These are phyloP conservation scores for Pueraria montana DNA, from an alignment of 306 rosid genomes.

Conservation along the genomic window DNA sequence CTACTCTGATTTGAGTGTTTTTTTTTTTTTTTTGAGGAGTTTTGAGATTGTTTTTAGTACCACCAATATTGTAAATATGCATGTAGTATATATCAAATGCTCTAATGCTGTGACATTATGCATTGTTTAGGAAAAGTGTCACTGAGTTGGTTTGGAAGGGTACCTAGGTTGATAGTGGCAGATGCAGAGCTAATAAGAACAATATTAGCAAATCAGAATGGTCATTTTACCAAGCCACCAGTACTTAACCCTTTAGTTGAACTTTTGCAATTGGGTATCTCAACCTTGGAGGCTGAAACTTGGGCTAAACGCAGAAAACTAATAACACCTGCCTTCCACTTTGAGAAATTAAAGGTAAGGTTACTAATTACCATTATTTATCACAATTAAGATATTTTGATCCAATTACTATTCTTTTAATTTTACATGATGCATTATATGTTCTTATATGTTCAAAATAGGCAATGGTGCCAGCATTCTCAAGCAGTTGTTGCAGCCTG, in stretches of 20 bases:
- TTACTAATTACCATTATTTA: not conserved
- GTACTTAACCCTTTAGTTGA: slow-evolving; percentile 47
- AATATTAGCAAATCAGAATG: slow-evolving; percentile 46
- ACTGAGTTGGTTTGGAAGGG: slow-evolving; percentile 49
- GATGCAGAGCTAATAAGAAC: slow-evolving; percentile 47
- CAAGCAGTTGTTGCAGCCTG: slow-evolving; percentile 46
- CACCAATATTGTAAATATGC: not conserved
- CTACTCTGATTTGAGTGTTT: not conserved
- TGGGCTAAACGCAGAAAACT: slow-evolving; percentile 57
- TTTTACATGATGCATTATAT: too few species aligned
- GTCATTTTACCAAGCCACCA: slow-evolving; percentile 50
- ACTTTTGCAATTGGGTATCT: slow-evolving; percentile 50
- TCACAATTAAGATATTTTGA: not conserved
- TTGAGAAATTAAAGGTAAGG: slow-evolving; percentile 52
- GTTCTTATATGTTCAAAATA: too few species aligned
- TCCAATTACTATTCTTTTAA: too few species aligned
- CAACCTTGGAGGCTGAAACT: slow-evolving; percentile 54
- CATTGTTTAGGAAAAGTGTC: slow-evolving; percentile 47
- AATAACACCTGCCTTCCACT: slow-evolving; percentile 56
- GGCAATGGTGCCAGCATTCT: slow-evolving; percentile 59
- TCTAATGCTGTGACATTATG: not conserved
- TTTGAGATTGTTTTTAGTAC: not conserved
- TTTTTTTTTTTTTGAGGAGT: too few species aligned
- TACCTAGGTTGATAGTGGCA: slow-evolving; percentile 53
- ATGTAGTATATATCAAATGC: not conserved